Base-by-base conservation (phyloP, 257 asterid genomes). In the Leonotis leonurus region DNA sequence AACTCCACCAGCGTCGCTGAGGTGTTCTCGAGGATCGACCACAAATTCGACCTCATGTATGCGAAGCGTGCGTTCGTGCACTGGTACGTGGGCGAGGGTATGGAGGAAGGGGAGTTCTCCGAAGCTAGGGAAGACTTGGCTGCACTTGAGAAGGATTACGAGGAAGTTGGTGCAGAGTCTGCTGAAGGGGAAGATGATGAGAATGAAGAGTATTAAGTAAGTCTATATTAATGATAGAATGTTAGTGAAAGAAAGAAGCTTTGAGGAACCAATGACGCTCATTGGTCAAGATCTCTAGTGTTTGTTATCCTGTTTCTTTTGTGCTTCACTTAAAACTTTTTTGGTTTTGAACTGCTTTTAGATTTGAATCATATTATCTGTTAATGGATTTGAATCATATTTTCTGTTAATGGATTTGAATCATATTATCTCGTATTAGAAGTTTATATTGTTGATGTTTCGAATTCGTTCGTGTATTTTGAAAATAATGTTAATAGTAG, bases 41-140 rank as follows among this genome's bases (percentile, higher is more conserved):
- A 84, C 62, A 90, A 90, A 83, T 90, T 90, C 2, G 98, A 90
- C 65, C 67, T 90, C 60, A 90, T 90, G 98, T 90, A 90, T 3
- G 90, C 94, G 0, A 90, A 90, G 83, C 83, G 98, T 29, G 98
- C 98, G 0, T 90, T 90, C 3, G 98, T 90, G 55, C 98, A 90
- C 13, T 90, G 98, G 98, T 90, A 90, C 2, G 98, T 90, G 0
- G 98, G 98, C 44, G 98, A 90, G 74, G 98, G 98, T 56, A 90
- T 90, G 98, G 98, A 90, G 78, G 98, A 90, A 73, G 98, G 98
- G 0, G 98, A 90, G 69, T 90, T 90, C 32, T 88, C 96, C 0
- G 98, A 90, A 76, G 98, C 98, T 2, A 81, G 98, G 70, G 98
- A 90, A 78, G 98, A 90, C 25, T 75, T 90, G 88, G 97, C 97